phyloP scores from a whole-genome alignment of 768 basidiomycete genomes.

The Rhizopogon vinicolor region DNA sequence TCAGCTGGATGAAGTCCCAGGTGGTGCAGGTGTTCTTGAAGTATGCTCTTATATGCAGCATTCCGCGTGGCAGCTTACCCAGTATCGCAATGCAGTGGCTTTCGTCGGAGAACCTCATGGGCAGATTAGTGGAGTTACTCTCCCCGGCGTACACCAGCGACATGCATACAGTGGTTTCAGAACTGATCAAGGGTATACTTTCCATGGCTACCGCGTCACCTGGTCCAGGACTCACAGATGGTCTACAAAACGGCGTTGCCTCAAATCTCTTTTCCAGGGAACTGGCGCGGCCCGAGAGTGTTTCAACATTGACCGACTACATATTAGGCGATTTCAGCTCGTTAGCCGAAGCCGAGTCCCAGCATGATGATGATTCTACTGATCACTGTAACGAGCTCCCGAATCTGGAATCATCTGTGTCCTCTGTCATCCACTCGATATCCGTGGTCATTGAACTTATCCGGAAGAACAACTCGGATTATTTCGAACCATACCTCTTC shows the following conservation, averaged over 20 bases:
- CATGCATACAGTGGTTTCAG: slow-evolving; percentile 82
- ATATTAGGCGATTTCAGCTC: slow-evolving; percentile 64
- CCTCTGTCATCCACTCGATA: slow-evolving; percentile 83
- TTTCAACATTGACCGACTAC: slow-evolving; percentile 68
- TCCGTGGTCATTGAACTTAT: slow-evolving; percentile 91
- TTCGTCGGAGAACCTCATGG: slow-evolving; percentile 78
- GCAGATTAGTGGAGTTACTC: slow-evolving; percentile 73
- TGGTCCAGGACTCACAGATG: slow-evolving; percentile 65
- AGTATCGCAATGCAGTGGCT: slow-evolving; percentile 65
- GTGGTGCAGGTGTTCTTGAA: slow-evolving; percentile 80
- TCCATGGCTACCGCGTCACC: slow-evolving; percentile 90
- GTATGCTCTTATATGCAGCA: slow-evolving; percentile 49
- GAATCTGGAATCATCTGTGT: slow-evolving; percentile 53
- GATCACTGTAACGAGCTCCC: slow-evolving; percentile 19
- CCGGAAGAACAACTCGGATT: slow-evolving; percentile 97
- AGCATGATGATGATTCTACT: slow-evolving; percentile 4
- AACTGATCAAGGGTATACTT: slow-evolving; percentile 92
- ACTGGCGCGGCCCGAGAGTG: slow-evolving; percentile 67
- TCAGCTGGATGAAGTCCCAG: slow-evolving; percentile 81
- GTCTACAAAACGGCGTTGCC: slow-evolving; percentile 63
- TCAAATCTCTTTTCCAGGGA: slow-evolving; percentile 89
- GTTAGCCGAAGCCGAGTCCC: slow-evolving; percentile 6
- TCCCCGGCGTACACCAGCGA: slow-evolving; percentile 72
- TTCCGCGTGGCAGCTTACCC: slow-evolving; percentile 23
- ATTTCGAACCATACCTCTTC: slow-evolving; percentile 96